These are phyloP conservation scores for Verticillium nonalfalfae DNA, from an alignment of 2,329 filamentous ascomycete genomes.

Conservation along the genomic window DNA sequence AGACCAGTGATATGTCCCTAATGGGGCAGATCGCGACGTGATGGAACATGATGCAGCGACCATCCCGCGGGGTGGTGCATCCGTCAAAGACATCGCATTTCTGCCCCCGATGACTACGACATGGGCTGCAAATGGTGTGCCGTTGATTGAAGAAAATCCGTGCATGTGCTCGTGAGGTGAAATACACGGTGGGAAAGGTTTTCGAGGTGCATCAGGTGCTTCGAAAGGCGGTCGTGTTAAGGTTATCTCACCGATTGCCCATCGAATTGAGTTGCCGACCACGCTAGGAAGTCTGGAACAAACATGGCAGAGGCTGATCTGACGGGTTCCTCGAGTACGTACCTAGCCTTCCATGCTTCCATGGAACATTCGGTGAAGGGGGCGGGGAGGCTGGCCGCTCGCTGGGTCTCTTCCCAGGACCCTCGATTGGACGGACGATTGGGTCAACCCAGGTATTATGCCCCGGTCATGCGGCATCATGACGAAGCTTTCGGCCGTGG, in stretches of 20 bases:
- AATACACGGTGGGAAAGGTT: neutral
- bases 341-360: neutral
- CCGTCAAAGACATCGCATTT: neutral
- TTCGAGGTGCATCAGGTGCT: neutral
- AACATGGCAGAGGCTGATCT: neutral
- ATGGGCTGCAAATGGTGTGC: no score
- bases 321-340: neutral
- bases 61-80: neutral
- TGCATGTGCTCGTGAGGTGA: neutral
- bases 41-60: neutral
- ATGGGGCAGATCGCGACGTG: neutral
- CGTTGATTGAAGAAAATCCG: neutral
- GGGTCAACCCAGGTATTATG: neutral
- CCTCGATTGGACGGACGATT: neutral
- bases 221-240: neutral
- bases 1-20: neutral
- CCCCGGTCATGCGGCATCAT: neutral
- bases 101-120: no score
- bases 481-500: neutral
- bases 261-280: constrained; percentile 2
- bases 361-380: constrained; percentile 2
- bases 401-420: neutral
- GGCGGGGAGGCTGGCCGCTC: neutral
- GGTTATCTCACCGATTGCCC: constrained; percentile 1
- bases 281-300: neutral